A percentile compares a stretch with the other conserved stretches of the same genome.
These are phyloP conservation scores for Candida tropicalis DNA, from an alignment of 1,139 yeast genomes.

Conservation along the genomic window DNA sequence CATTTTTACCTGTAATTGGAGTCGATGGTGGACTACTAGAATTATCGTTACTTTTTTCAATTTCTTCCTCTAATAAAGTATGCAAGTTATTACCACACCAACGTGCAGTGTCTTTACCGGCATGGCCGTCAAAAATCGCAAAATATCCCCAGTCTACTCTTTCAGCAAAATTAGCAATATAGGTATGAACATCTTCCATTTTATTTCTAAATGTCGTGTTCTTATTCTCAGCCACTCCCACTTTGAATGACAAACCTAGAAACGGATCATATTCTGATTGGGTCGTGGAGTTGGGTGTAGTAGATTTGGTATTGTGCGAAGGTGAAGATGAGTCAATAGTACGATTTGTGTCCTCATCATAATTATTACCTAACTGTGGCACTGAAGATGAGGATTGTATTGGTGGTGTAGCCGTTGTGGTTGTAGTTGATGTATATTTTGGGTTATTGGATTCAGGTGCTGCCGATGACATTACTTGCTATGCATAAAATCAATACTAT, in stretches of 20 bases:
- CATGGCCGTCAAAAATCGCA: conserved; percentile 97
- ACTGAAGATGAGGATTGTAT: conserved; percentile 4
- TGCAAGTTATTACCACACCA: conserved; percentile 95
- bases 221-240: conserved; percentile 89
- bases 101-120: conserved; percentile 90
- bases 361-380: conserved; percentile 2
- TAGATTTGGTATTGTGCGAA: neutral
- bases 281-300: neutral
- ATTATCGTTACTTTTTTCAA: conserved; percentile 23
- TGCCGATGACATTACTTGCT: conserved; percentile 1
- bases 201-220: conserved; percentile 79
- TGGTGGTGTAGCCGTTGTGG: conserved; percentile 9
- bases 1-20: conserved; percentile 19
- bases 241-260: conserved; percentile 63
- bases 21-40: conserved; percentile 6
- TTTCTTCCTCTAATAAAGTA: conserved; percentile 57
- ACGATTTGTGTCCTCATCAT: neutral
- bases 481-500: neutral
- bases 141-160: conserved; percentile 92
- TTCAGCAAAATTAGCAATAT: conserved; percentile 89
- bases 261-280: conserved; percentile 34
- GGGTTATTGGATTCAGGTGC: neutral
- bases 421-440: conserved; percentile 4
- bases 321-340: neutral
- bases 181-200: conserved; percentile 97